Evolutionary conservation across 1,284 basidiomycete genomes (phyloP).

Genomic region (Cutaneotrichosporon mucoides): DNA sequence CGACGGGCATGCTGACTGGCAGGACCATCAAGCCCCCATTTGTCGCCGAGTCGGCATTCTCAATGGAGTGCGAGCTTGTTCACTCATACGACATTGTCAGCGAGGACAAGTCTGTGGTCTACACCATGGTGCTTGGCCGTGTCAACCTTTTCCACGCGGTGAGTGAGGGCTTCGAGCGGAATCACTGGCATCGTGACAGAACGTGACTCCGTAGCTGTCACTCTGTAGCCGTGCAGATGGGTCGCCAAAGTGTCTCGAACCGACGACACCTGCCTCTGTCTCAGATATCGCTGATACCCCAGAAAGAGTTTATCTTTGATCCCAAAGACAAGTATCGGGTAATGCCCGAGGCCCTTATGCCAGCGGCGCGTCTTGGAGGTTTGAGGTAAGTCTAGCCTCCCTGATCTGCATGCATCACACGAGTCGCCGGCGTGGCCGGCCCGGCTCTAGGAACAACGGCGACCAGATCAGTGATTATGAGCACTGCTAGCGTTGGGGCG

Average conservation of each 20-base stretch:
- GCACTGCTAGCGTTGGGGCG: no score
- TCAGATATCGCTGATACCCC: neutral
- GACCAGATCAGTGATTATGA: no score
- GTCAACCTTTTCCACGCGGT: slow-evolving; percentile 62
- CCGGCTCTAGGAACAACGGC: neutral
- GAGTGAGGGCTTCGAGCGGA: slow-evolving; percentile 5
- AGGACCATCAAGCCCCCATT: slow-evolving; percentile 59
- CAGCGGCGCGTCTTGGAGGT: slow-evolving; percentile 64
- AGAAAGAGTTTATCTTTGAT: slow-evolving; percentile 57
- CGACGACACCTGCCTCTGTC: no score
- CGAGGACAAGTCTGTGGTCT: slow-evolving; percentile 50
- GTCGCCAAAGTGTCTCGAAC: neutral
- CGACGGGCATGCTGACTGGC: no score
- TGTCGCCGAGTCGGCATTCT: slow-evolving; percentile 66
- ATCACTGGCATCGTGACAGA: no score
- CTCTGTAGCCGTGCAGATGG: neutral
- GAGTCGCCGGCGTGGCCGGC: neutral
- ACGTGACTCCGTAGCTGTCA: neutral
- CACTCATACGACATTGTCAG: slow-evolving; percentile 58
- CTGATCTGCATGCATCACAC: no score
- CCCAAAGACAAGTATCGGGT: slow-evolving; percentile 46
- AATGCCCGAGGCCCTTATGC: slow-evolving; percentile 54
- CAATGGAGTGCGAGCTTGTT: slow-evolving; percentile 67
- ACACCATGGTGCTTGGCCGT: slow-evolving; percentile 61
- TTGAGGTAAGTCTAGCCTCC: slow-evolving; percentile 52